These are phyloP conservation scores for Ramaria sp. DNA, from an alignment of 768 basidiomycete genomes.

Conservation along the genomic window DNA sequence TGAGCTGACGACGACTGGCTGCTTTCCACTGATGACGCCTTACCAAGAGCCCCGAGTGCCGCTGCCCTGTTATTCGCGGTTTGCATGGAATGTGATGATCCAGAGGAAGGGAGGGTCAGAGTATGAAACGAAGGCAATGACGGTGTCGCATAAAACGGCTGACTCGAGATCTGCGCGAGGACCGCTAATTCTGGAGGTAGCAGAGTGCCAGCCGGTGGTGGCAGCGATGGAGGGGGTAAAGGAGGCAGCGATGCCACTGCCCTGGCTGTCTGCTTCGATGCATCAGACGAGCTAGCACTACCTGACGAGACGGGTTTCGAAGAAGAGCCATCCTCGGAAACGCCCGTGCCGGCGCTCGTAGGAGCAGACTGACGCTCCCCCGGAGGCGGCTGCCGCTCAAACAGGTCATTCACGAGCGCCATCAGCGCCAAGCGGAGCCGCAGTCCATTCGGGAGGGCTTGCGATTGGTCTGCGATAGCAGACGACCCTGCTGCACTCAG, in stretches of 20 bases:
- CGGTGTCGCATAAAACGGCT: conserved; percentile 3
- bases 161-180: background rate
- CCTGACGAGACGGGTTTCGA: background rate
- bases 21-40: background rate
- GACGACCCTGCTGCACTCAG: no score
- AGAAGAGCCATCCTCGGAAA: background rate
- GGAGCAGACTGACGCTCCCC: background rate
- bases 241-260: background rate
- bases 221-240: conserved; percentile 2
- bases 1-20: no score
- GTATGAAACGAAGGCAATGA: conserved; percentile 6
- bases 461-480: no score
- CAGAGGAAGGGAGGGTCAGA: conserved; percentile 4
- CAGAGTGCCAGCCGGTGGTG: background rate
- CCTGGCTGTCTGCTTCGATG: background rate
- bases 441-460: conserved; percentile 76
- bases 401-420: conserved; percentile 73
- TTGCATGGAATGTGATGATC: no score
- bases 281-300: background rate
- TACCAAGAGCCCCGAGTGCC: background rate
- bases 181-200: background rate
- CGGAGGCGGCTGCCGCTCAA: conserved; percentile 54
- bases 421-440: conserved; percentile 64
- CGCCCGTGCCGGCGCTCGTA: no score
- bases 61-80: no score